A percentile compares a stretch with the other conserved stretches of the same genome.
phyloP scores from a whole-genome alignment of 2,329 filamentous ascomycete genomes.

The Fusarium pseudograminearum region DNA sequence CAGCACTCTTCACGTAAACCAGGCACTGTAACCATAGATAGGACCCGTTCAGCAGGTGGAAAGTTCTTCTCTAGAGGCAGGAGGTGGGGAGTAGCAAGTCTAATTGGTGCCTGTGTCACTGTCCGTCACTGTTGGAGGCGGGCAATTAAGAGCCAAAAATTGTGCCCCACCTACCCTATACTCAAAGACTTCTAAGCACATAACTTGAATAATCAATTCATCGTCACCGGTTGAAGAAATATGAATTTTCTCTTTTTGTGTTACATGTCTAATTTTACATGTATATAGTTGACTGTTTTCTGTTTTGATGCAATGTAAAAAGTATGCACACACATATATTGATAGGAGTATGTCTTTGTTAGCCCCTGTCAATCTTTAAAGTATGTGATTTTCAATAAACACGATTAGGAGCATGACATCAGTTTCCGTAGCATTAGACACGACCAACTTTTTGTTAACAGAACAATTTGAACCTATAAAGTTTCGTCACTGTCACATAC shows the following conservation, averaged over 20 bases:
- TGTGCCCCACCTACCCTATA: neutral
- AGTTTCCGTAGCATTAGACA: slow-evolving; percentile 1
- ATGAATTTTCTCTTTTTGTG: no score
- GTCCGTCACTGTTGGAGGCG: neutral
- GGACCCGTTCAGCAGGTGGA: neutral
- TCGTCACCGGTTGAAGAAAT: neutral
- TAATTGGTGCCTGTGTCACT: slow-evolving; percentile 40
- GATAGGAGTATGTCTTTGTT: neutral
- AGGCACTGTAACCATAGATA: neutral
- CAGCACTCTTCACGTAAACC: slow-evolving; percentile 1
- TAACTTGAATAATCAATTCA: neutral
- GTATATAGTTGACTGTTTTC: neutral
- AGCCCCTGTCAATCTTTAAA: neutral
- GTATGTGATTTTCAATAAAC: neutral
- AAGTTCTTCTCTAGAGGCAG: neutral
- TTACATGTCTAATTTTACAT: neutral
- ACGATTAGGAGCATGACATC: slow-evolving; percentile 29
- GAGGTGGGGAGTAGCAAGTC: slow-evolving; percentile 42
- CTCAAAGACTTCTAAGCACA: neutral
- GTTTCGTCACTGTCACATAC: neutral
- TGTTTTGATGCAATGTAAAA: neutral
- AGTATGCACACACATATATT: neutral
- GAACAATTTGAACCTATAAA: neutral
- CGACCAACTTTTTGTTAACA: neutral
- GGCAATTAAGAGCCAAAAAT: neutral